A percentile compares a stretch with the other conserved stretches of the same genome.
Conservation (phyloP, 345 rosid genomes). For the Camelina neglecta region DNA sequence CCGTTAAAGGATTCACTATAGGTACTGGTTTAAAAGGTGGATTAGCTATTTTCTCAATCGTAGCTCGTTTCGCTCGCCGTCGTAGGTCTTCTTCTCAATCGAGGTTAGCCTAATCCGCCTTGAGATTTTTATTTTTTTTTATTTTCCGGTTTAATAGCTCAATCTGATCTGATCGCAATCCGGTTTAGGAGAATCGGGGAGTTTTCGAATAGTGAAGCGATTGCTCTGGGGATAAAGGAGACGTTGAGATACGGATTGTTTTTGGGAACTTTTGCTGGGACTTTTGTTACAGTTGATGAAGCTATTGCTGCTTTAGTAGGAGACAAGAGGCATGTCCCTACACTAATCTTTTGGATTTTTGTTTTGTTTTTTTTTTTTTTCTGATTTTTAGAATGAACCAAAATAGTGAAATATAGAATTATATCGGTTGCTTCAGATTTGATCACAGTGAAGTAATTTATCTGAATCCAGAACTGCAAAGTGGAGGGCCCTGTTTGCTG, state of each 20-base stretch:
- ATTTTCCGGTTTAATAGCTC: not conserved
- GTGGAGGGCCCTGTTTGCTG: conserved; percentile 92
- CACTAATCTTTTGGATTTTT: not conserved
- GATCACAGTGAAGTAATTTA: conserved; percentile 28
- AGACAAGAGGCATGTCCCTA: conserved; percentile 63
- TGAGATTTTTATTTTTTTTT: not conserved
- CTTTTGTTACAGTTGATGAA: conserved; percentile 84
- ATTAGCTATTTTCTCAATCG: conserved; percentile 75
- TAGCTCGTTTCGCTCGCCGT: conserved; percentile 69
- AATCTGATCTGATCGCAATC: conserved; percentile 12
- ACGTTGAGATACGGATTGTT: conserved; percentile 90
- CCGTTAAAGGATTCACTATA: conserved; percentile 81
- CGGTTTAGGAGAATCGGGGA: conserved; percentile 61
- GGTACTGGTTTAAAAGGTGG: conserved; percentile 99
- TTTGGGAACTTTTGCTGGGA: conserved; percentile 90
- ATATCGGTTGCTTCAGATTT: conserved; percentile 13
- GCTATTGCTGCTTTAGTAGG: conserved; percentile 74
- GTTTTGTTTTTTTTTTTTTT: conserved; percentile 1
- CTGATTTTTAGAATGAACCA: not conserved
- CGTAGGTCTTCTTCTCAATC: conserved; percentile 50
- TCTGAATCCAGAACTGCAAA: conserved; percentile 68
- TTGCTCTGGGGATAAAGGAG: conserved; percentile 71
- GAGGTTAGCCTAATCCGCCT: conserved; percentile 45
- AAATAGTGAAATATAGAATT: not conserved
- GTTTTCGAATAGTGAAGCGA: conserved; percentile 69